These are phyloP conservation scores for Plectranthus barbatus DNA, from an alignment of 257 asterid species.

Conservation along the genomic window DNA sequence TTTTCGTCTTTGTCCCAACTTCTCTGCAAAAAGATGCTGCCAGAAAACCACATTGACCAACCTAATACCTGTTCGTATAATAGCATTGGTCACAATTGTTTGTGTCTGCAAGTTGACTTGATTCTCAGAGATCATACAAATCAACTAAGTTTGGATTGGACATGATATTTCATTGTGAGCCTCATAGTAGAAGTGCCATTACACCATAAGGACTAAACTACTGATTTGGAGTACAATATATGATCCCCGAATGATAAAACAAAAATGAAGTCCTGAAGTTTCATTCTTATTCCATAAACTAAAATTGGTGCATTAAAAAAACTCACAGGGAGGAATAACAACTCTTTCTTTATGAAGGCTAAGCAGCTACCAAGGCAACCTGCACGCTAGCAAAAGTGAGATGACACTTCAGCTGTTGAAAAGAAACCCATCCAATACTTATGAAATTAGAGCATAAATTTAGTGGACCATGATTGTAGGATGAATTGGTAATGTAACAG, in stretches of 20 bases:
- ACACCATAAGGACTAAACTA: neutral
- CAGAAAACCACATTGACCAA: slow-evolving; percentile 86
- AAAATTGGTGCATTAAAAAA: neutral
- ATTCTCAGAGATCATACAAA: neutral
- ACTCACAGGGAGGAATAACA: slow-evolving; percentile 59
- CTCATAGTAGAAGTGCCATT: neutral
- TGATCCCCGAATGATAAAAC: neutral
- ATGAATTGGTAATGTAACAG: neutral
- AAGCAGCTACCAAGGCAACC: slow-evolving; percentile 76
- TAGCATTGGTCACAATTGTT: slow-evolving; percentile 10
- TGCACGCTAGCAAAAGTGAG: slow-evolving; percentile 43
- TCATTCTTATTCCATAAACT: neutral
- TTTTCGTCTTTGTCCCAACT: slow-evolving; percentile 67
- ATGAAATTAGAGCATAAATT: neutral
- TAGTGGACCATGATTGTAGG: neutral
- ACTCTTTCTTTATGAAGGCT: slow-evolving; percentile 56
- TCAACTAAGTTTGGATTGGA: neutral
- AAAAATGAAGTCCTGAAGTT: neutral
- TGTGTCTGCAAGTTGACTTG: neutral
- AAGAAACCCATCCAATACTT: neutral
- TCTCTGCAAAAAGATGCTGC: slow-evolving; percentile 57
- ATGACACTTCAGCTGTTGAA: neutral
- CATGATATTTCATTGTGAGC: neutral
- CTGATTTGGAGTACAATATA: neutral
- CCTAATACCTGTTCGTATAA: slow-evolving; percentile 55